phyloP scores from a whole-genome alignment of 768 basidiomycete species.

The Hypholoma fasciculare region DNA sequence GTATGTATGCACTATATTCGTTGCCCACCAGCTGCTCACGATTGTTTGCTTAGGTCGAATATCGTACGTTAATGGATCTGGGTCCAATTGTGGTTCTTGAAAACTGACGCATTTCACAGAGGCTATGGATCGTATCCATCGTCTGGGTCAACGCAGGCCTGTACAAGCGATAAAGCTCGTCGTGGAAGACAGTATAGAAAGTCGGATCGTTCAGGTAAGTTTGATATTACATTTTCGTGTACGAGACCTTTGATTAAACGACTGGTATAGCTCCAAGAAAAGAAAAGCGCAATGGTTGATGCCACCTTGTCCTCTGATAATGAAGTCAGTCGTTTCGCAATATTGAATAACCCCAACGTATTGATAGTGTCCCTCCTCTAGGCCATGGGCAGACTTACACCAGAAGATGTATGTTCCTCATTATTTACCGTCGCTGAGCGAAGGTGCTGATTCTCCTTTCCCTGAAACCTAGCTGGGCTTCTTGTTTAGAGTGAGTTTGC shows the following conservation, averaged over 20 bases:
- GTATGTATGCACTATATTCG: constrained; percentile 35
- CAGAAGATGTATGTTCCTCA: constrained; percentile 61
- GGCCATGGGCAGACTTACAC: constrained; percentile 94
- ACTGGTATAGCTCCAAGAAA: constrained; percentile 76
- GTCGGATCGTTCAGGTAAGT: constrained; percentile 81
- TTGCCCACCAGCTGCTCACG: neutral
- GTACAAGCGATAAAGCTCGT: constrained; percentile 93
- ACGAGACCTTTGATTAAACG: no score
- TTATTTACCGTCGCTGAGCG: neutral
- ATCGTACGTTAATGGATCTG: constrained; percentile 50
- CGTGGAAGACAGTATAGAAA: constrained; percentile 95
- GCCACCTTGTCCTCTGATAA: constrained; percentile 84
- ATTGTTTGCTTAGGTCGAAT: constrained; percentile 58
- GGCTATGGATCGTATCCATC: constrained; percentile 97
- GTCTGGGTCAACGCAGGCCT: constrained; percentile 91
- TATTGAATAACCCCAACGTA: neutral
- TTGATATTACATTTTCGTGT: no score
- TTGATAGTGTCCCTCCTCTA: constrained; percentile 26
- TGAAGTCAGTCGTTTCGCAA: constrained; percentile 47
- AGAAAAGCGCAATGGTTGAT: constrained; percentile 94
- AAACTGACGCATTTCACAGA: constrained; percentile 41
- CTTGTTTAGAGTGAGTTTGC: constrained; percentile 52
- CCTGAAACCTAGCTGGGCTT: constrained; percentile 45
- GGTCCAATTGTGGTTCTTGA: neutral
- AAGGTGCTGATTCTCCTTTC: constrained; percentile 11